phyloP scores from a whole-genome alignment of 73 alveolate species.

The Urostyla sp. region DNA sequence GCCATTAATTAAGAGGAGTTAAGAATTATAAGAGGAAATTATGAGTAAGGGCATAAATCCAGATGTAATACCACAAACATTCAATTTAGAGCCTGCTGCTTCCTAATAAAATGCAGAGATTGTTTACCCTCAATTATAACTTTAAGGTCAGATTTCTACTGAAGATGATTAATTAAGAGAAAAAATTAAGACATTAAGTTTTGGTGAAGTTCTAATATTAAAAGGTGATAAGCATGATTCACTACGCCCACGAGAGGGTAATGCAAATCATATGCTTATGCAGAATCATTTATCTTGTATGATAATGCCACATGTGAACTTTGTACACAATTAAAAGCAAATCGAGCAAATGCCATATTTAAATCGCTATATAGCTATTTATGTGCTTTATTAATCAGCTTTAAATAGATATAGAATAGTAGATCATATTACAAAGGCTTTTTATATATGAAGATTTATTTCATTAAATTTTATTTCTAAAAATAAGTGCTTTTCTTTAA shows the following conservation, averaged over 20 bases:
- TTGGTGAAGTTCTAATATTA: constrained; percentile 32
- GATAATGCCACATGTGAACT: constrained; percentile 15
- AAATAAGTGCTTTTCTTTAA: too few relatives aligned
- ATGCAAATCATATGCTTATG: neutral
- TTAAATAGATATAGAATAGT: constrained; percentile 6
- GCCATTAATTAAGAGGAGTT: constrained; percentile 25
- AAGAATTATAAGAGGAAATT: constrained; percentile 45
- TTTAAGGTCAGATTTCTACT: too few relatives aligned
- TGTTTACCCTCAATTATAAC: neutral
- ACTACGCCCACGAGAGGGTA: constrained; percentile 24
- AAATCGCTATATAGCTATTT: constrained; percentile 36
- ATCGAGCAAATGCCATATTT: constrained; percentile 22
- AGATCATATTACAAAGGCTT: constrained; percentile 36
- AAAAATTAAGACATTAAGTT: neutral
- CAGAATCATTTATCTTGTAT: constrained; percentile 27
- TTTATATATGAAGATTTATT: constrained; percentile 27
- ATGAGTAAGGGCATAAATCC: constrained; percentile 56
- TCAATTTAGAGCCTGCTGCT: too few relatives aligned
- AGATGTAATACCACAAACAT: constrained; percentile 10
- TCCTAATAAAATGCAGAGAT: too few relatives aligned
- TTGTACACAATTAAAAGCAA: neutral
- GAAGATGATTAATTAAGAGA: constrained; percentile 50
- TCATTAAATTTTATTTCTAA: neutral
- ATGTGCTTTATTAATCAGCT: constrained; percentile 3
- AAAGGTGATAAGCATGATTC: constrained; percentile 39